These are phyloP conservation scores for Rhodotorula babjevae DNA, from an alignment of 768 basidiomycete genomes.

Conservation along the genomic window DNA sequence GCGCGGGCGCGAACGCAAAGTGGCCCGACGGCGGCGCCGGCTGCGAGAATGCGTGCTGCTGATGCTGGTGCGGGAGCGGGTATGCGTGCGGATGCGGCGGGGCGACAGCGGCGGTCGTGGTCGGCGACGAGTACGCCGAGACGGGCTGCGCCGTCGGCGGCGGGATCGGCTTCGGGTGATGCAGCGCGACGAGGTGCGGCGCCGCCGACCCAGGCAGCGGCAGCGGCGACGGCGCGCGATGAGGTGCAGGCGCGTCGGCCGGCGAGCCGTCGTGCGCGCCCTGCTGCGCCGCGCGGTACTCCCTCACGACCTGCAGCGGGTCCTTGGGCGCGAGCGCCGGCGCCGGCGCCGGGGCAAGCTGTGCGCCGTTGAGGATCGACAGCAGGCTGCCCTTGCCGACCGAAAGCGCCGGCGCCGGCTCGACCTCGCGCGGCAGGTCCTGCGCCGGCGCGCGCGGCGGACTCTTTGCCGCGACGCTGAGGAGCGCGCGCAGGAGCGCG, in stretches of 20 bases:
- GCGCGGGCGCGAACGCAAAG: too few species aligned
- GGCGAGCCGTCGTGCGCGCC: too few species aligned
- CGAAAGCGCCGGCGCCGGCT: not conserved
- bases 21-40: too few species aligned
- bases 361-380: not conserved
- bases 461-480: conserved; percentile 17
- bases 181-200: not conserved
- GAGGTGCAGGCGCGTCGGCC: too few species aligned
- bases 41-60: too few species aligned
- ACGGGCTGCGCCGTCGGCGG: not conserved
- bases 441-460: not conserved
- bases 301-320: not conserved
- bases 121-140: not conserved
- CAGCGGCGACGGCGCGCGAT: not conserved
- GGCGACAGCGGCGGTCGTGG: not conserved
- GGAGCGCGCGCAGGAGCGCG: conserved; percentile 27
- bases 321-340: not conserved
- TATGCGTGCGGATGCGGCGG: not conserved
- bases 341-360: not conserved
- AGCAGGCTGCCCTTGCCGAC: not conserved
- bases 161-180: not conserved
- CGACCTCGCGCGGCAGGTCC: too few species aligned
- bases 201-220: not conserved
- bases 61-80: too few species aligned
- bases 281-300: not conserved